These are phyloP conservation scores for Calycina marina DNA, from an alignment of 2,329 filamentous ascomycete species.

Conservation along the genomic window DNA sequence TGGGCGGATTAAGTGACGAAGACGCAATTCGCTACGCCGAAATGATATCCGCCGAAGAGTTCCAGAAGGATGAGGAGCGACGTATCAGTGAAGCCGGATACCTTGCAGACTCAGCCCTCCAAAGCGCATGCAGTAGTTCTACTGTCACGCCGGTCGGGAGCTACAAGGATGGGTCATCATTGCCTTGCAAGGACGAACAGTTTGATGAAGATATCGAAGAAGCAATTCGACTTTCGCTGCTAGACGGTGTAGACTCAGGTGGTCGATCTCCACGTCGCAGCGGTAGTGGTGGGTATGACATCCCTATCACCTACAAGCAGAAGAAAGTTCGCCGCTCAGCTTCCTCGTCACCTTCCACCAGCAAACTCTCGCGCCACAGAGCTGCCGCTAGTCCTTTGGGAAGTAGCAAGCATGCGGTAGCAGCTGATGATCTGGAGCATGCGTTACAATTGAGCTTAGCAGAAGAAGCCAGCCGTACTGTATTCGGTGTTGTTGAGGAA, in stretches of 20 bases:
- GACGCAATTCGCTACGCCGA: conserved; percentile 50
- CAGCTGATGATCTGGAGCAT: conserved; percentile 40
- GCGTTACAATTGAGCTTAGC: conserved; percentile 45
- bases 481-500: conserved; percentile 17
- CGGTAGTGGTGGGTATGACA: conserved; percentile 35
- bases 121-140: conserved; percentile 23
- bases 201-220: conserved; percentile 48
- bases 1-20: conserved; percentile 52
- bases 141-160: conserved; percentile 42
- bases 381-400: conserved; percentile 3
- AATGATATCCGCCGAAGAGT: conserved; percentile 50
- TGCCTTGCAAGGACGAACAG: conserved; percentile 27
- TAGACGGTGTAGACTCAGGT: conserved; percentile 37
- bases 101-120: conserved; percentile 21
- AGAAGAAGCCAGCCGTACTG: conserved; percentile 29
- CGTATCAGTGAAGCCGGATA: conserved; percentile 35
- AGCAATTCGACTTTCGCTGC: conserved; percentile 44
- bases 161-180: conserved; percentile 25
- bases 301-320: conserved; percentile 33
- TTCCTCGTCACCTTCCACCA: conserved; percentile 24
- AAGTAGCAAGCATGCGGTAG: conserved; percentile 11
- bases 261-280: conserved; percentile 31
- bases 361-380: conserved; percentile 18
- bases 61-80: conserved; percentile 39
- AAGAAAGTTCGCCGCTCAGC: conserved; percentile 27